A percentile compares a stretch with the other conserved stretches of the same genome.
These are phyloP conservation scores for Suaeda aralocaspica DNA, from an alignment of 148 eudicot species.

Conservation along the genomic window DNA sequence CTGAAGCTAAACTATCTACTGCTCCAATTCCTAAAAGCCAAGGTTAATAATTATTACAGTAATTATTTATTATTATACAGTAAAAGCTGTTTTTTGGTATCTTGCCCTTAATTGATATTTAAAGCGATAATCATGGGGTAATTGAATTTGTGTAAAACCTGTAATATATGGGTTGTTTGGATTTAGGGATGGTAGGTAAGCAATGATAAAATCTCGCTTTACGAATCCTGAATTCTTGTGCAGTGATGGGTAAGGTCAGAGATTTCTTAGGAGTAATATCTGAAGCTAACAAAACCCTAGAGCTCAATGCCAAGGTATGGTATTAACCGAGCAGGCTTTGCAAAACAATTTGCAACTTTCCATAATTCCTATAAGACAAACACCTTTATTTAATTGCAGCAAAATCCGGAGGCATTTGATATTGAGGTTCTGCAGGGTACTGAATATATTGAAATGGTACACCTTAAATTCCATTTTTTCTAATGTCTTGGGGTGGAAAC, in stretches of 20 bases:
- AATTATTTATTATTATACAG: neutral
- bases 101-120: neutral
- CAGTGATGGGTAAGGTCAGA: slow-evolving; percentile 70
- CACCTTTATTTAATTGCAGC: slow-evolving; percentile 36
- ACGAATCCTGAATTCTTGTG: neutral
- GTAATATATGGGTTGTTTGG: neutral
- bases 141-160: neutral
- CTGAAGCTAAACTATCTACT: slow-evolving; percentile 32
- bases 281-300: slow-evolving; percentile 67
- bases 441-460: slow-evolving; percentile 87
- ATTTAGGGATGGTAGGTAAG: no score
- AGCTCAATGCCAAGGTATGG: slow-evolving; percentile 78
- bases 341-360: neutral
- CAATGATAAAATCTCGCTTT: neutral
- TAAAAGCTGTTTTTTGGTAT: neutral
- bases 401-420: slow-evolving; percentile 53
- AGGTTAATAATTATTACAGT: slow-evolving; percentile 26
- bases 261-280: slow-evolving; percentile 72
- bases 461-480: neutral
- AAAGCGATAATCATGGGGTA: neutral
- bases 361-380: neutral
- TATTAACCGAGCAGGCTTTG: slow-evolving; percentile 7
- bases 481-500: no score
- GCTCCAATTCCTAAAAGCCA: slow-evolving; percentile 55
- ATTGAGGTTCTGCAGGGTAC: slow-evolving; percentile 72